Evolutionary conservation across 2,329 filamentous ascomycete genomes (phyloP).

Genomic region (Fusarium cicatricum): DNA sequence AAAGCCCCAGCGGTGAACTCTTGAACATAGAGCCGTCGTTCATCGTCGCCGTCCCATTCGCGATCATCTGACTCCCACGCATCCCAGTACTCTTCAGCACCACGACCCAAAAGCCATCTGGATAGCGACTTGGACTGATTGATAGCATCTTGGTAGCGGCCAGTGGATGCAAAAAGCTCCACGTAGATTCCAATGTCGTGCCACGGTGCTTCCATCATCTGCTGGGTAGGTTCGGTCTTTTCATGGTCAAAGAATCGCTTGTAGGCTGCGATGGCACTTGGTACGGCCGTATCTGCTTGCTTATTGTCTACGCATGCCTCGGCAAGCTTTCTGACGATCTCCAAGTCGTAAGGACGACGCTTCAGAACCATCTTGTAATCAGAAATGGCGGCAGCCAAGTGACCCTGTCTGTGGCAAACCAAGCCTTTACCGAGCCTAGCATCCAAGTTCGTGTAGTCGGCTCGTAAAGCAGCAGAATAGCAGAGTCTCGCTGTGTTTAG

Average conservation of each 20-base stretch:
- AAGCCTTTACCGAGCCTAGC: slow-evolving; percentile 68
- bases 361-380: slow-evolving; percentile 66
- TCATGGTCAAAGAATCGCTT: slow-evolving; percentile 56
- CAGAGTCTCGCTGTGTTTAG: slow-evolving; percentile 65
- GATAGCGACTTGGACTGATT: slow-evolving; percentile 74
- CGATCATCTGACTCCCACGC: slow-evolving; percentile 75
- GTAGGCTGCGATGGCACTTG: slow-evolving; percentile 59
- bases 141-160: slow-evolving; percentile 72
- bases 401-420: slow-evolving; percentile 64
- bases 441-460: slow-evolving; percentile 64
- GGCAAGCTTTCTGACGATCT: slow-evolving; percentile 63
- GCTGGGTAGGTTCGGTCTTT: slow-evolving; percentile 42
- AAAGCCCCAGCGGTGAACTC: slow-evolving; percentile 67
- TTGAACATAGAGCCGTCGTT: slow-evolving; percentile 69
- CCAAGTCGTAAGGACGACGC: slow-evolving; percentile 61
- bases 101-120: slow-evolving; percentile 83
- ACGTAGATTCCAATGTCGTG: slow-evolving; percentile 86
- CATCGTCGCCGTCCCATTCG: slow-evolving; percentile 84
- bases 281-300: slow-evolving; percentile 50
- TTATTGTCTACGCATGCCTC: slow-evolving; percentile 64
- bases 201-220: slow-evolving; percentile 66
- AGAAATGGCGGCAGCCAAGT: slow-evolving; percentile 60
- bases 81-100: slow-evolving; percentile 81
- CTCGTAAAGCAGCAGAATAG: slow-evolving; percentile 66
- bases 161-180: slow-evolving; percentile 76